Percentiles rank a stretch among this genome's conserved stretches.
Evolutionary conservation across 2,329 filamentous ascomycete species (phyloP).

Genomic region (Stachybotrys chlorohalonatus): DNA sequence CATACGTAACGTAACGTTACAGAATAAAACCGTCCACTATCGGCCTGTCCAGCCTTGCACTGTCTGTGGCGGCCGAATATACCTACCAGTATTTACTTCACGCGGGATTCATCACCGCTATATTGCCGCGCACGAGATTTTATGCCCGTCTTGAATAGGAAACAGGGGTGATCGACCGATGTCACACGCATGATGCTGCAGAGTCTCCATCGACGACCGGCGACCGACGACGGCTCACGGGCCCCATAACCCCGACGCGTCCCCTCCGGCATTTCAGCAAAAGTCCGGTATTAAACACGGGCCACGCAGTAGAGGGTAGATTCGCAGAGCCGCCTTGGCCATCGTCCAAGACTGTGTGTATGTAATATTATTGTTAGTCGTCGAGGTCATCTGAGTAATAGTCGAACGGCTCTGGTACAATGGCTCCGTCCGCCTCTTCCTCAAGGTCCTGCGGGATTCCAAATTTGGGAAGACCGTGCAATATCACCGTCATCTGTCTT

Average conservation of each 20-base stretch:
- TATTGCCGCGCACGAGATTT: not conserved
- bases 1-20: no score
- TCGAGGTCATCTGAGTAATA: slow-evolving; percentile 11
- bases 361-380: not conserved
- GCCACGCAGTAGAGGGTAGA: not conserved
- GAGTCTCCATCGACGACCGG: not conserved
- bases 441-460: slow-evolving; percentile 9
- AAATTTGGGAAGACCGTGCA: slow-evolving; percentile 17
- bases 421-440: slow-evolving; percentile 1
- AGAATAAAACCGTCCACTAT: no score
- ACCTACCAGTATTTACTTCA: no score
- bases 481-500: slow-evolving; percentile 47
- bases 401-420: slow-evolving; percentile 12
- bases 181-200: not conserved
- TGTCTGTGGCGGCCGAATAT: no score
- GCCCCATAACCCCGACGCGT: not conserved
- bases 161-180: not conserved
- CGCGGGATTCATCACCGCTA: not conserved
- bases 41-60: no score
- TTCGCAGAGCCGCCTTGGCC: not conserved
- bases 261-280: not conserved
- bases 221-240: no score
- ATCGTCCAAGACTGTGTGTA: not conserved
- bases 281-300: not conserved
- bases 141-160: not conserved